Percentiles rank a stretch among this genome's conserved stretches.
These are phyloP conservation scores for Xylaria sp. DNA, from an alignment of 2,329 filamentous ascomycete species.

Conservation along the genomic window DNA sequence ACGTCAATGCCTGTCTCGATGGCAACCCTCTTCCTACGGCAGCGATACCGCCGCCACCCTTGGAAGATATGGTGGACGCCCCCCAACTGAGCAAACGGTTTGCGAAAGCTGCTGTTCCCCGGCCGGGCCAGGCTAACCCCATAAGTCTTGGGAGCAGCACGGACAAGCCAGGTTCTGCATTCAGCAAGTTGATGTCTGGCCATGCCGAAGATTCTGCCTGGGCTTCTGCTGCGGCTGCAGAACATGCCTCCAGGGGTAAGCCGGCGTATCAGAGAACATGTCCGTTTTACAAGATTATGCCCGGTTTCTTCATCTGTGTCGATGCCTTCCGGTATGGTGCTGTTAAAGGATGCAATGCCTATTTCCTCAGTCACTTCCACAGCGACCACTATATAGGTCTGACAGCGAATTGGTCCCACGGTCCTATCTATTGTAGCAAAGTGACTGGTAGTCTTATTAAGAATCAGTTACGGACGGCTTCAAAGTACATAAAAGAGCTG, in stretches of 20 bases:
- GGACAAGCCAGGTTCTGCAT: conserved; percentile 72
- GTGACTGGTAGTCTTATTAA: conserved; percentile 91
- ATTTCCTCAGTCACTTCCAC: conserved; percentile 98
- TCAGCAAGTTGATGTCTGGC: conserved; percentile 91
- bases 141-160: conserved; percentile 65
- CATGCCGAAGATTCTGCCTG: conserved; percentile 92
- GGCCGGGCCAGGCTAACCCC: conserved; percentile 84
- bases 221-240: conserved; percentile 84
- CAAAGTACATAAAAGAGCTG: conserved; percentile 84
- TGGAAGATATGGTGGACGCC: conserved; percentile 50
- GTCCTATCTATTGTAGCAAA: conserved; percentile 95
- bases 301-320: conserved; percentile 90
- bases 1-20: conserved; percentile 95
- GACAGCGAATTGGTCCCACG: conserved; percentile 88
- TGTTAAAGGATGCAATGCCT: conserved; percentile 90
- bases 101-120: conserved; percentile 74
- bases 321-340: conserved; percentile 97
- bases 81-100: conserved; percentile 66
- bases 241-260: conserved; percentile 81
- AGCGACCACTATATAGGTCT: conserved; percentile 97
- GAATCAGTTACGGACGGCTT: conserved; percentile 85
- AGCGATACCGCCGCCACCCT: conserved; percentile 43
- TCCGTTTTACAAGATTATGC: conserved; percentile 98
- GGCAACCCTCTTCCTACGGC: conserved; percentile 74
- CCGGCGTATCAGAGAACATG: conserved; percentile 90